Conservation (phyloP, 2,329 filamentous ascomycete genomes). For the Ophiostoma montium region DNA sequence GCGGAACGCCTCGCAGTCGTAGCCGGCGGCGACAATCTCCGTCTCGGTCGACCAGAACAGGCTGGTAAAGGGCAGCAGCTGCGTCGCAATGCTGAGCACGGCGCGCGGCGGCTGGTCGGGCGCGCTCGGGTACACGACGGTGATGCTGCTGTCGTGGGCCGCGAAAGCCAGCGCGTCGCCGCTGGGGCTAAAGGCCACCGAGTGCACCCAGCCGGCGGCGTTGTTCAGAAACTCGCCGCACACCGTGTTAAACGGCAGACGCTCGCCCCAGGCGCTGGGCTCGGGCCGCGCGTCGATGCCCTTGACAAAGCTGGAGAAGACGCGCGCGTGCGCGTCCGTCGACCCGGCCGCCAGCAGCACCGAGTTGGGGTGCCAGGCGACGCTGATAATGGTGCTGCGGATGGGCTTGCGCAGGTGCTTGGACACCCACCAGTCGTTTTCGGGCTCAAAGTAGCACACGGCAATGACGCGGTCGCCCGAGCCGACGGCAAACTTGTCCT, state of each 20-base stretch:
- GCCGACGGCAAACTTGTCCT: slow-evolving; percentile 94
- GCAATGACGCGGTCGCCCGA: slow-evolving; percentile 92
- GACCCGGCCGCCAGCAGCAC: slow-evolving; percentile 88
- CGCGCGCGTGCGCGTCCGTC: slow-evolving; percentile 91
- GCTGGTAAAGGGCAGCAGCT: slow-evolving; percentile 82
- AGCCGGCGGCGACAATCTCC: slow-evolving; percentile 90
- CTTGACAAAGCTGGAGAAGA: slow-evolving; percentile 94
- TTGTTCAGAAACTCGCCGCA: slow-evolving; percentile 95
- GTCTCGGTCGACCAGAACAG: slow-evolving; percentile 83
- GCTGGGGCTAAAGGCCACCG: slow-evolving; percentile 81
- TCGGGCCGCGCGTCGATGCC: slow-evolving; percentile 78
- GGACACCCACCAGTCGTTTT: slow-evolving; percentile 99
- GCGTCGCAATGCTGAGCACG: slow-evolving; percentile 80
- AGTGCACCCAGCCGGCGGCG: slow-evolving; percentile 92
- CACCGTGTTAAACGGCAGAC: slow-evolving; percentile 93
- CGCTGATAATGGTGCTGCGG: slow-evolving; percentile 85
- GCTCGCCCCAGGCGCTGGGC: slow-evolving; percentile 83
- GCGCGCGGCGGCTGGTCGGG: slow-evolving; percentile 83
- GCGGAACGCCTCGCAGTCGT: slow-evolving; percentile 80
- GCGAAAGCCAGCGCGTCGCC: slow-evolving; percentile 90
- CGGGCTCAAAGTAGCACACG: slow-evolving; percentile 96
- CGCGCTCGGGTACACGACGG: slow-evolving; percentile 83
- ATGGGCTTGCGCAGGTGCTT: slow-evolving; percentile 99
- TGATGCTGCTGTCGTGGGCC: slow-evolving; percentile 91
- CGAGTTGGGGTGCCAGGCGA: slow-evolving; percentile 95